Conservation (phyloP, 805 yeast genomes). For the Schwanniomyces pseudopolymorphus region DNA sequence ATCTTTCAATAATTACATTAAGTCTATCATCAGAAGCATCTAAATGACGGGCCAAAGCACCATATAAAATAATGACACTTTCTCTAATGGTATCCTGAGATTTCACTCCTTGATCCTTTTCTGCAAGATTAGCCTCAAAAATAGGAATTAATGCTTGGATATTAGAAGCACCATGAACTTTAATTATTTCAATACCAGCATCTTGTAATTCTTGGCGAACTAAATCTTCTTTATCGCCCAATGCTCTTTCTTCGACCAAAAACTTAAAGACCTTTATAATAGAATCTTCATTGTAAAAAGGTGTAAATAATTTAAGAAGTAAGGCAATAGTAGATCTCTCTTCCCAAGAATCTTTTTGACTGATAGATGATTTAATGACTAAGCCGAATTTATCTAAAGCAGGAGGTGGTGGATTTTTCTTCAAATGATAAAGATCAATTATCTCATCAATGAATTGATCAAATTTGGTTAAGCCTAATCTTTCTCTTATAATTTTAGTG, state of each 20-base stretch:
- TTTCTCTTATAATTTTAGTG: conserved; percentile 30
- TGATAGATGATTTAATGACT: conserved; percentile 58
- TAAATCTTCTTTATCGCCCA: conserved; percentile 69
- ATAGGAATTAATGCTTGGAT: conserved; percentile 78
- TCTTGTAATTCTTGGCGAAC: conserved; percentile 84
- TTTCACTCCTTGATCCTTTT: conserved; percentile 46
- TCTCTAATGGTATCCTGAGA: conserved; percentile 67
- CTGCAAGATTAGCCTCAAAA: conserved; percentile 68
- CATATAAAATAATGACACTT: conserved; percentile 82
- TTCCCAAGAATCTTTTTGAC: conserved; percentile 79
- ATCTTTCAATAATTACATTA: conserved; percentile 60
- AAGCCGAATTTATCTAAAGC: conserved; percentile 78
- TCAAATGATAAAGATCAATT: conserved; percentile 54
- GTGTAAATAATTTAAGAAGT: conserved; percentile 57
- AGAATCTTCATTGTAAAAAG: conserved; percentile 35
- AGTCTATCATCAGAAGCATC: conserved; percentile 65
- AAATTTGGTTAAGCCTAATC: conserved; percentile 18
- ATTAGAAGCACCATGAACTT: conserved; percentile 58
- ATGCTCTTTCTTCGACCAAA: conserved; percentile 59
- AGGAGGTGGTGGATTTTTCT: conserved; percentile 74
- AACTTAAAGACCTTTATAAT: conserved; percentile 61
- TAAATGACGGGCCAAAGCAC: conserved; percentile 87
- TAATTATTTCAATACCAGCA: conserved; percentile 79
- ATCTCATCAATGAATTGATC: conserved; percentile 42
- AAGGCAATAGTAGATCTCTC: conserved; percentile 79